Evolutionary conservation across 2,329 filamentous ascomycete species (phyloP), one percentile per base, ranked within the genome.

Genomic region (Claviceps cyperi): DNA sequence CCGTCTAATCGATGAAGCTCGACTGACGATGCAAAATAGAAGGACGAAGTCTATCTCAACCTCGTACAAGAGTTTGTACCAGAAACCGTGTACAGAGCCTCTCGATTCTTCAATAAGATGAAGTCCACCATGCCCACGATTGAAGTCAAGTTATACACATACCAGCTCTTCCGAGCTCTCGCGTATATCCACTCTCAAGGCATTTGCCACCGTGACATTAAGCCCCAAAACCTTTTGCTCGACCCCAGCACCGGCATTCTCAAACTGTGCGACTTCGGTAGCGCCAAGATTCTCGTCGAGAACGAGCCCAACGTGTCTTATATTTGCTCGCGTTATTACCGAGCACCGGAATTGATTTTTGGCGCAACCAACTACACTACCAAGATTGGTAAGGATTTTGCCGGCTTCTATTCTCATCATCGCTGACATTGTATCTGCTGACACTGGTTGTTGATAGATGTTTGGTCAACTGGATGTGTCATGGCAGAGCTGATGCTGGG

Each of bases 401-500:
- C 22, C 19, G 21, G 6, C 21, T 41, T 40, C 15, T 43, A 2
- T n/a, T 38, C 13, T 11, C 24, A 15, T 5, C 14, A 8, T 11
- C 37, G 1, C 13, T 11, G 11, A 35, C 8, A 6, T 4, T 28
- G 13, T 14, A 17, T 6, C 4, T 5, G 52, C 55, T 56, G 43
- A 54, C 47, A 36, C 9, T 2, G 37, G 65, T 83, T 32, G 28
- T 32, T 66, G 55, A 52, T 39, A 98, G 92, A 98, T 72, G 91
- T 98, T 45, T 98, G 92, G 92, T 98, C 92, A 44, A 98, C 92
- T 48, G 92, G 92, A 50, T 98, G 92, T 68, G 92, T 98, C 56
- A 98, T 98, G 92, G 92, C 92, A 21, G 92, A 98, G 70, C 74
- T 98, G 64, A 98, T 98, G 92, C 81, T 98, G 55, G 92, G 92